Percentiles rank a stretch among this genome's conserved stretches.
Conservation (phyloP, 2,329 filamentous ascomycete species). For the Monilinia fructicola region DNA sequence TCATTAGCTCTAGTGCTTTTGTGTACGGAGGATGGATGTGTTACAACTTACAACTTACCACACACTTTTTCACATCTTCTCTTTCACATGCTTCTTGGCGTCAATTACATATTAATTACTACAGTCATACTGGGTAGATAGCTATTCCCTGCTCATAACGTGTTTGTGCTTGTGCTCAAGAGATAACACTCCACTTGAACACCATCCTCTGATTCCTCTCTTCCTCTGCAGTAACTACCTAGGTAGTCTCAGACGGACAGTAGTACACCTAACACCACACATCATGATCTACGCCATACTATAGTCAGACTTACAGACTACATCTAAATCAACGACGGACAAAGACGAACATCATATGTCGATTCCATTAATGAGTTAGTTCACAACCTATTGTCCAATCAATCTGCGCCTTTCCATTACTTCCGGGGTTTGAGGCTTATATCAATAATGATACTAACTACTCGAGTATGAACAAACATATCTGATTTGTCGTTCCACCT, state of each 20-base stretch:
- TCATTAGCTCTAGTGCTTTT: too few relatives aligned
- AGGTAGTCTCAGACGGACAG: too few relatives aligned
- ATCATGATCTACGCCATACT: too few relatives aligned
- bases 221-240: too few relatives aligned
- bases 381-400: not conserved
- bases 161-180: too few relatives aligned
- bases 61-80: too few relatives aligned
- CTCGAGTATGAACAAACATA: too few relatives aligned
- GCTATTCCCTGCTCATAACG: not conserved
- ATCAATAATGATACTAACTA: not conserved
- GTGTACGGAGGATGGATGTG: too few relatives aligned
- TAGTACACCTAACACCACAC: not conserved
- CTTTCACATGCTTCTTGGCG: conserved; percentile 18
- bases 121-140: too few relatives aligned
- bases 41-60: too few relatives aligned
- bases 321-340: not conserved
- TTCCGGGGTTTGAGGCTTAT: not conserved
- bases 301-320: too few relatives aligned
- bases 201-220: too few relatives aligned
- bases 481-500: not conserved
- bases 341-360: not conserved
- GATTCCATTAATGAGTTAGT: not conserved
- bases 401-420: not conserved
- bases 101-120: not conserved
- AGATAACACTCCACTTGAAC: conserved; percentile 3